Base-by-base conservation (phyloP, 2,329 filamentous ascomycete species). In the Dactylellina haptotyla region DNA sequence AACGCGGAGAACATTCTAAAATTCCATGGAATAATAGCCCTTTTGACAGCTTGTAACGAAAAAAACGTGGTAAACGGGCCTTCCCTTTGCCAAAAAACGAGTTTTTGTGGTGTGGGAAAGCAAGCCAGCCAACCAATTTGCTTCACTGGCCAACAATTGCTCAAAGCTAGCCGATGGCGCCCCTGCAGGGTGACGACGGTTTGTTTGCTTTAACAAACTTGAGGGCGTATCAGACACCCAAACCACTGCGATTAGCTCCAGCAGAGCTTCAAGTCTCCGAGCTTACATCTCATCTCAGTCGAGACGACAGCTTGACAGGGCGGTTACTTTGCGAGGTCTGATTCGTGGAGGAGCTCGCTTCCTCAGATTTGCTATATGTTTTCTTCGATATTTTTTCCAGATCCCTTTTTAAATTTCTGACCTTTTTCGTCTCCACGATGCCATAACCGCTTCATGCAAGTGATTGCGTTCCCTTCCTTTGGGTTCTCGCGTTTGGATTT, bases 131-230 rank as follows among this genome's bases (percentile, higher is more conserved):
- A 70, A 57, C 57, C 28, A 20, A 39, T 25, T 61, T 39, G 16
- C 28, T 53, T 23, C 23, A 14, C 14, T 34, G 48, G 41, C 28
- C 20, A 23, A 30, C 39, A 10, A 25, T 4, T 23, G 46, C 43
- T 9, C 58, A 45, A 61, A 46, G 41, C 56, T 61, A 69, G 45
- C 64, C 56, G 51, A 58, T 58, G 51, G 67, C 46, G 59, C 46
- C n/a, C n/a, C 59, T 72, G 67, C 67, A 58, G 48, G 61, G 67
- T 72, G 67, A 72, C 67, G 67, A 72, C 67, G 25, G 53, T 25
- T 30, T 72, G 67, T 72, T 72, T 72, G 67, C 67, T 72, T 64
- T 46, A 61, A 72, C 67, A 72, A 72, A 72, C 67, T 72, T 61
- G 51, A 59, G 37, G 45, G 32, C 41, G 34, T 23, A 48, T 58